These are phyloP conservation scores for Picea sitchensis DNA, from an alignment of 75 land plant species.

Conservation along the genomic window DNA sequence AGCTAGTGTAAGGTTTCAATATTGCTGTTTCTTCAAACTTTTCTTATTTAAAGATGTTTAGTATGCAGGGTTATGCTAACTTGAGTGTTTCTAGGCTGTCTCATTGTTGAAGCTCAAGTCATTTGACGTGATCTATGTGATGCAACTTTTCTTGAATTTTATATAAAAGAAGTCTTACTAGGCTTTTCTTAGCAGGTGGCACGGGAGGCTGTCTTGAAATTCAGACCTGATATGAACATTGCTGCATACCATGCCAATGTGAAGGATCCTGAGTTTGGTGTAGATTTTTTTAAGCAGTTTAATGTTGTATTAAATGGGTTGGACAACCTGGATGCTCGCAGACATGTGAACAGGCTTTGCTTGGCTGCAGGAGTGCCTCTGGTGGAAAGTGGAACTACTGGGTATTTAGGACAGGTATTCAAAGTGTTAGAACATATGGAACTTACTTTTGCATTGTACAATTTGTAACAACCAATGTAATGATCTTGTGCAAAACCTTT, in stretches of 20 bases:
- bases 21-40: background rate
- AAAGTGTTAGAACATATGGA: background rate
- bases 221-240: conserved; percentile 83
- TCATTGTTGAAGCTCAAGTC: background rate
- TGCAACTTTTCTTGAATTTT: background rate
- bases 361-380: conserved; percentile 95
- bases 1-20: conserved; percentile 65
- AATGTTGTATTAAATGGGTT: conserved; percentile 96
- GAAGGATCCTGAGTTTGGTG: conserved; percentile 80
- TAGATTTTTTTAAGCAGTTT: conserved; percentile 94
- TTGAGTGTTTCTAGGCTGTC: background rate
- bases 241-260: conserved; percentile 93
- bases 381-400: conserved; percentile 99
- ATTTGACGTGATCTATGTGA: background rate
- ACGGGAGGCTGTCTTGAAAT: conserved; percentile 89
- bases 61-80: background rate
- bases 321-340: conserved; percentile 95
- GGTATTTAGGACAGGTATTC: conserved; percentile 95
- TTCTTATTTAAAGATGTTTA: background rate
- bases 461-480: background rate
- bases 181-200: conserved; percentile 67
- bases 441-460: background rate
- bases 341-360: conserved; percentile 98
- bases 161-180: background rate
- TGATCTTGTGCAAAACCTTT: background rate